Evolutionary conservation across 306 rosid species (phyloP).

Genomic region (Cucurbita moschata): DNA sequence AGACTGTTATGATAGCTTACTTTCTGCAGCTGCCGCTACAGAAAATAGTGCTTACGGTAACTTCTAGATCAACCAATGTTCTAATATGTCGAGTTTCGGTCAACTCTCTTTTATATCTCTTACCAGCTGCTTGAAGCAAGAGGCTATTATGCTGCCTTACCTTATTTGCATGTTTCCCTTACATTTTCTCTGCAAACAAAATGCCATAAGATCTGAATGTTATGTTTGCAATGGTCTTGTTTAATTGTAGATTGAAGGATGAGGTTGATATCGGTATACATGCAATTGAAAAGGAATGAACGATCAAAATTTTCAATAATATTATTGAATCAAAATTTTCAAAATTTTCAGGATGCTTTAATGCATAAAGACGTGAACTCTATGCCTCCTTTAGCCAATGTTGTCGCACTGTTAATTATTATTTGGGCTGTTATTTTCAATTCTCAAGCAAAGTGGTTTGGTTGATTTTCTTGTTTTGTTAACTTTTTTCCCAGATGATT

Average conservation of each 20-base stretch:
- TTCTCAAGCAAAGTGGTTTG: not conserved
- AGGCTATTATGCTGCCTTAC: not conserved
- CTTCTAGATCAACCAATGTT: not conserved
- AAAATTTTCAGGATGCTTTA: not conserved
- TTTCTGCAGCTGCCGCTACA: conserved; percentile 91
- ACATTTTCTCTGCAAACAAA: conserved; percentile 2
- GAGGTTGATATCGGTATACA: not conserved
- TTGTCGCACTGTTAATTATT: not conserved
- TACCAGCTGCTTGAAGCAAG: not conserved
- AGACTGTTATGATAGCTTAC: conserved; percentile 84
- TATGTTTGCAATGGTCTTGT: not conserved
- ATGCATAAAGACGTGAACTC: not conserved
- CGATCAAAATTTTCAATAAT: not conserved
- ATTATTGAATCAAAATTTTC: too few relatives aligned
- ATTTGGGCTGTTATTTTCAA: not conserved
- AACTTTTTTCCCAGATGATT: not conserved
- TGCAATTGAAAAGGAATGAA: not conserved
- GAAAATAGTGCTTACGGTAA: conserved; percentile 86
- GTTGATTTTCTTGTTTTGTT: not conserved
- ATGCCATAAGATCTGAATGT: not conserved
- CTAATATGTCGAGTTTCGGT: not conserved
- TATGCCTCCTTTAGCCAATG: not conserved
- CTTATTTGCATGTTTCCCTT: not conserved
- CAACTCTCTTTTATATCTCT: not conserved
- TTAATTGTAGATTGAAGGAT: not conserved